Conservation (phyloP, 1,139 yeast species). For the Pichia sp. region DNA sequence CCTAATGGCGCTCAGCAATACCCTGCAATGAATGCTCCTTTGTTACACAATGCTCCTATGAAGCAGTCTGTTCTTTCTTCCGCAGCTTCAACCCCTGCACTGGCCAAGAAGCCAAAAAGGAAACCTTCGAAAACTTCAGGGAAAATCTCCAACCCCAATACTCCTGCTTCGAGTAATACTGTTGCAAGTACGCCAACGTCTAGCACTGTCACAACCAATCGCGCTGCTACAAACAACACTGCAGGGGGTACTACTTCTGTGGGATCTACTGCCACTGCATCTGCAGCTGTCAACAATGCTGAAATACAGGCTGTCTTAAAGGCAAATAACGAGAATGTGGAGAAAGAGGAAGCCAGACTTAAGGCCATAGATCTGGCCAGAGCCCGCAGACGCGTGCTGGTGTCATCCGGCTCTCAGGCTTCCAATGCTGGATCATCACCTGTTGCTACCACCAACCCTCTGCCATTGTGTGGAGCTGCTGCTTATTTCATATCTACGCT, state of each 20-base stretch:
- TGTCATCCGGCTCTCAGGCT: not conserved
- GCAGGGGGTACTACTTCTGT: not conserved
- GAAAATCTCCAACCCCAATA: conserved; percentile 4
- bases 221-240: not conserved
- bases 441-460: not conserved
- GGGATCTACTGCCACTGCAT: conserved; percentile 5
- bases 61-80: not conserved
- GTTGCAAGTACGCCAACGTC: conserved; percentile 11
- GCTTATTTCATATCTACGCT: conserved; percentile 49
- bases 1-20: not conserved
- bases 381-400: conserved; percentile 43
- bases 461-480: conserved; percentile 38
- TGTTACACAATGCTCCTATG: not conserved
- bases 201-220: not conserved
- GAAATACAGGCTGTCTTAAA: conserved; percentile 31
- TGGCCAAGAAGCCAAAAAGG: conserved; percentile 10
- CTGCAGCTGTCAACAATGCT: conserved; percentile 22
- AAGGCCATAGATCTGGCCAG: conserved; percentile 29
- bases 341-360: conserved; percentile 28
- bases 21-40: not conserved
- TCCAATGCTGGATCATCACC: conserved; percentile 3
- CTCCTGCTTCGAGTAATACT: conserved; percentile 19
- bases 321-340: conserved; percentile 29
- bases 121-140: conserved; percentile 1
- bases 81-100: conserved; percentile 16